Evolutionary conservation across 257 asterid genomes (phyloP), one percentile per base, ranked within the genome.

Genomic region (Forsythia viridissima): DNA sequence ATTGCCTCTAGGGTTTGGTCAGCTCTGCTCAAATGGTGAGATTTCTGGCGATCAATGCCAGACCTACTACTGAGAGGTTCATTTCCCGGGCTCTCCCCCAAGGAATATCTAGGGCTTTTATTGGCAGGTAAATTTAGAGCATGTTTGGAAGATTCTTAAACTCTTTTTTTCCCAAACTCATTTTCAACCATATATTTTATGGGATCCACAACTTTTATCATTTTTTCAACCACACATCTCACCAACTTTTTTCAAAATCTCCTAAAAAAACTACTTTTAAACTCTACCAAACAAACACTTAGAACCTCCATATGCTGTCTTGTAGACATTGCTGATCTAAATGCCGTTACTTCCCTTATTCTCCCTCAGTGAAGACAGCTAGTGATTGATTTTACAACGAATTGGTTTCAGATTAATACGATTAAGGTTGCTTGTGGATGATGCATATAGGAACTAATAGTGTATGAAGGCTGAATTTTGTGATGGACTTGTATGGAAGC

Each of bases 21-120:
- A 96, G 99, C 80, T 93, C 99, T 68, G 97, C 97, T 84, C 99
- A 96, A 86, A 85, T 96, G 92, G 94, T 88, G 83, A 94, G 66
- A 81, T 96, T 88, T 86, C 84, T 96, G 73, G 94, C 94, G 30
- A 90, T 90, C 68, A 92, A 88, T 89, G 99, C 97, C 73, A 90
- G 99, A 80, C 98, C 99, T 63, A 96, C 99, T n/a, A 80, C 93
- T 42, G 87, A 88, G 61, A 90, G 99, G 88, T 77, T 86, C 86
- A 91, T 96, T 81, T 89, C 98, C 73, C 97, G 98, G 69, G 83
- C 91, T 36, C 93, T 96, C 79, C 96, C 99, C 63, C 88, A 88
- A 76, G 99, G 97, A 79, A 7, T 92, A 21, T 96, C 97, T 11
- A 88, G 99, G 84, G 96, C 94, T 77, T 96, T 93, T 81, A 85